A percentile compares a stretch with the other conserved stretches of the same genome.
phyloP scores from a whole-genome alignment of 257 asterid genomes.

The Euphrasia confusa region DNA sequence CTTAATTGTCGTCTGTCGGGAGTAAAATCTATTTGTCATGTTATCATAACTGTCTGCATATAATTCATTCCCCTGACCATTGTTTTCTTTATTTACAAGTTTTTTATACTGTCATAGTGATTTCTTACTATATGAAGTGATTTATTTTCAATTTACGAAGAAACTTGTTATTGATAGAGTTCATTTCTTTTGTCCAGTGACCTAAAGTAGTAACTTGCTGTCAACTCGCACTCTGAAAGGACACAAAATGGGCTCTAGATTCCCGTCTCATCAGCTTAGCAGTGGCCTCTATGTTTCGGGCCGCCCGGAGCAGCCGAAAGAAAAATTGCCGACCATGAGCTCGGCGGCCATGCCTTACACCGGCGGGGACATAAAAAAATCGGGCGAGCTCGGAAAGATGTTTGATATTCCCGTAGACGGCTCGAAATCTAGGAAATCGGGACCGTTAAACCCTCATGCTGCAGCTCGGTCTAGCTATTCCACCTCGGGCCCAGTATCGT shows the following conservation, averaged over 20 bases:
- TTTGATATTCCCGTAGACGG: slow-evolving; percentile 77
- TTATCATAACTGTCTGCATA: slow-evolving; percentile 1
- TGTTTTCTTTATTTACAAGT: slow-evolving; percentile 4
- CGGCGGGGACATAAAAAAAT: slow-evolving; percentile 86
- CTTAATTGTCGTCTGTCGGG: not conserved
- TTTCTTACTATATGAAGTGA: not conserved
- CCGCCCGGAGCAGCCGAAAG: slow-evolving; percentile 88
- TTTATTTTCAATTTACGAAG: slow-evolving; percentile 16
- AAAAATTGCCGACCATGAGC: slow-evolving; percentile 63
- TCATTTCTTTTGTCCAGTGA: slow-evolving; percentile 29
- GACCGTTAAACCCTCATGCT: slow-evolving; percentile 53
- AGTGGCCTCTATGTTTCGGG: slow-evolving; percentile 88
- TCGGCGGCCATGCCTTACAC: slow-evolving; percentile 88
- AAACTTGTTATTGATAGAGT: slow-evolving; percentile 22
- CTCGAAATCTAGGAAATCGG: slow-evolving; percentile 79
- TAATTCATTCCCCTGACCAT: slow-evolving; percentile 17
- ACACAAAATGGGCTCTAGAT: slow-evolving; percentile 74
- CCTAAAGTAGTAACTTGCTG: slow-evolving; percentile 22
- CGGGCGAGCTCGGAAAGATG: slow-evolving; percentile 96
- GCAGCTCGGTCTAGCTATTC: slow-evolving; percentile 71
- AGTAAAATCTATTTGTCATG: not conserved
- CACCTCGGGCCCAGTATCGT: slow-evolving; percentile 71
- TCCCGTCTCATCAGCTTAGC: slow-evolving; percentile 94
- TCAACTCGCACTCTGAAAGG: slow-evolving; percentile 22
- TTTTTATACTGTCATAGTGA: slow-evolving; percentile 20